Evolutionary conservation across 495 filamentous ascomycete species (phyloP), one percentile per base, ranked within the genome.

Genomic region (Aspergillus taichungensis): DNA sequence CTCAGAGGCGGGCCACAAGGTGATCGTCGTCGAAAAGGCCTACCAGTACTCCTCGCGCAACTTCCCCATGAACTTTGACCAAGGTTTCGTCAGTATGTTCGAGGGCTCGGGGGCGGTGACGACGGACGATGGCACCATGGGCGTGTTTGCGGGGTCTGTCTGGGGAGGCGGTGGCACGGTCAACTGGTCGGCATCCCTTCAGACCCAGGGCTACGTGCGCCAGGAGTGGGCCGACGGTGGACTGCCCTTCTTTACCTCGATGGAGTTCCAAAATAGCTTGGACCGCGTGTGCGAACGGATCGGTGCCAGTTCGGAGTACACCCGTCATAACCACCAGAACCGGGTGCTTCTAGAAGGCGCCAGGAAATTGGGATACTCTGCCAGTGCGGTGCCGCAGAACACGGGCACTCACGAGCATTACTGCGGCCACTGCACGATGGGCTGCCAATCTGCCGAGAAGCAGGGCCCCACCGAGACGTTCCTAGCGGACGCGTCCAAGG

Each of bases 111-210:
- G 78, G 10, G 42, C 71, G 0, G 37, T 71, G 1, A 56, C 65
- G 14, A 75, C 71, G 11, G 85, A 87, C n/a, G 85, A 92, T 55
- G 71, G 72, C 9, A 72, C 69, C 10, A 63, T 83, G 39, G 71
- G 59, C 14, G 52, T 88, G 1, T 53, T 85, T n/a, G 77, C 85
- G 0, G 89, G 84, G 3, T 75, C 77, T 13, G 80, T 76, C 14
- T 96, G 84, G 77, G 90, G 90, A 32, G 90, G 90, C 39, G 90
- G 90, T 31, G 88, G 88, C 0, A 86, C 85, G 1, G 61, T 95
- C 45, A 94, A 95, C 55, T 95, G 88, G 89, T 84, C 82, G 32
- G 90, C 85, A n/a, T 75, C 76, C 10, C 62, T 95, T 30, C 87
- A 91, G 57, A 83, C 83, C 0, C 90, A 91, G 62, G 80, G 72